Evolutionary conservation across 2,329 filamentous ascomycete species (phyloP), one percentile per base, ranked within the genome.

Genomic region (Trichothecium roseum): DNA sequence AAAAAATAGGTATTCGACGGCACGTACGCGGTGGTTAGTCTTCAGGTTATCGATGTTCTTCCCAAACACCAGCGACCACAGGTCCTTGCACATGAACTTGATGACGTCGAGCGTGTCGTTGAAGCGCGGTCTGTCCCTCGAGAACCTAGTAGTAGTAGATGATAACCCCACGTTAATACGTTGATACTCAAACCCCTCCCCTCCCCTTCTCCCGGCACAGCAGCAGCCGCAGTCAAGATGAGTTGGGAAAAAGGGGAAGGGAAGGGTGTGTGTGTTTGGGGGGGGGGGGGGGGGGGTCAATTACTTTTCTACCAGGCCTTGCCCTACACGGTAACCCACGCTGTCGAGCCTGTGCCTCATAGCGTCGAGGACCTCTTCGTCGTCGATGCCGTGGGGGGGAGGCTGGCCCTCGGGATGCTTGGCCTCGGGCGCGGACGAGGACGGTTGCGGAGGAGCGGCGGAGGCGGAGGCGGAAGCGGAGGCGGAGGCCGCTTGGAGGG

Each of bases 11-110:
- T 32, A 17, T 15, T 22, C 8, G 17, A 17, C 10, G 22, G 15
- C 17, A 47, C 68, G 14, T 64, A 86, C 82, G 49, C 91, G 70
- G 56, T 98, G 91, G 54, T 98, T 98, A 8, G 91, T 98, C 63
- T 98, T 98, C 32, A 98, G 70, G 56, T 98, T 98, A 60, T 98
- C 91, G 52, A 98, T 85, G 58, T 96, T 93, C 62, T 98, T 98
- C 55, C 84, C 74, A 60, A 95, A 98, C 13, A 95, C 75, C 15
- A 96, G 69, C 24, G 78, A 87, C 91, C 91, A 98, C 30, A 98
- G 70, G 57, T 98, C 91, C 66, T 98, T 98, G 74, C 91, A 98
- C 34, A 98, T 69, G 53, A 98, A 96, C 58, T 98, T 98, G 56
- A 98, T 98, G 34, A 88, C 83, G 54, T 96, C 91, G 29, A 98